Base-by-base conservation (phyloP, 2,329 filamentous ascomycete genomes). In the Colletotrichum musicola region DNA sequence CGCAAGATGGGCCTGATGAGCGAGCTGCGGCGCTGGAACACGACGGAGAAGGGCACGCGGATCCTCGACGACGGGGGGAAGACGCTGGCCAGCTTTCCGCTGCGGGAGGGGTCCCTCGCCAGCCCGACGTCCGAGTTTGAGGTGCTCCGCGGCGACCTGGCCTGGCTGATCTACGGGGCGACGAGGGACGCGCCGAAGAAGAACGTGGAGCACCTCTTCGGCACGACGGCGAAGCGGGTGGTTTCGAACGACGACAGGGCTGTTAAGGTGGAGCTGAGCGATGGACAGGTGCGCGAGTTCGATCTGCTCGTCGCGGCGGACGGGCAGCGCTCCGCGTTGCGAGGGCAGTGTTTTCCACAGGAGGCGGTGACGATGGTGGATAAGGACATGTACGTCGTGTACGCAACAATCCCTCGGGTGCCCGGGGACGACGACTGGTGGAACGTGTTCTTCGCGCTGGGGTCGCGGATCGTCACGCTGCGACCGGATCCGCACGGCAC, bases 261-360 rank as follows among this genome's bases (percentile, higher is more conserved):
- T 1, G 80, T 86, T 0, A 67, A 75, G 3, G 81, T 83, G 0
- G 62, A 72, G 3, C 81, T 89, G 57, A 77, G 77, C 2, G 78
- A 85, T 65, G 84, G 84, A 2, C 74, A 74, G 6, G 76, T 72
- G 0, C 79, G 81, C 6, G 74, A 72, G 1, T 89, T 81, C 56
- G 86, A 89, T 70, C 72, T 89, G 0, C 70, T 89, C 0, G 81
- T 89, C 50, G 86, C 83, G 3, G 86, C 86, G 4, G 88, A 89
- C 67, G 88, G 88, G 0, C 81, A 85, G 49, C 78, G 82, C 9
- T 89, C 86, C 1, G 81, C 79, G 22, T 82, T 83, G 1, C 80
- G 86, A 6, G 80, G 75, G 55, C 77, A 79, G 56, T 80, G 84
- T 68, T 71, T 84, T 1, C 76, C 72, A 4, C 38, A 72, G 1